Conservation (phyloP, 495 filamentous ascomycete species). For the Penicillium crystallinum region DNA sequence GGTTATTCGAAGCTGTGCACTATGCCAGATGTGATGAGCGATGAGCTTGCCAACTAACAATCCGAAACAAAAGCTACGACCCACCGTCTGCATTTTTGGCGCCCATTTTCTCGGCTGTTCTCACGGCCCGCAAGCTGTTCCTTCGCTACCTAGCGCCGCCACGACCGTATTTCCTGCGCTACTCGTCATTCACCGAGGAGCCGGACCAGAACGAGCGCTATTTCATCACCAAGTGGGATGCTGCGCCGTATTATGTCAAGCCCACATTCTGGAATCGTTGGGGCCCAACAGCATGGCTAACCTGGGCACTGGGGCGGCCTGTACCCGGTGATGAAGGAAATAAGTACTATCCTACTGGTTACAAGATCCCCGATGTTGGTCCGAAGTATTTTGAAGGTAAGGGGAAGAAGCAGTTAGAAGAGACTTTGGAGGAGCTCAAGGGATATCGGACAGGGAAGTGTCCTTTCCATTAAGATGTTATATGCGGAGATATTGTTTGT, state of each 20-base stretch:
- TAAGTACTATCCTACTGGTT: conserved; percentile 55
- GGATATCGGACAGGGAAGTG: conserved; percentile 45
- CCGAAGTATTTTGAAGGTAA: conserved; percentile 52
- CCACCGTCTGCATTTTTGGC: conserved; percentile 34
- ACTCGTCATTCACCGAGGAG: conserved; percentile 34
- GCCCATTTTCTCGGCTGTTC: conserved; percentile 34
- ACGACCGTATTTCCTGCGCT: conserved; percentile 42
- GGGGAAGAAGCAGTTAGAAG: conserved; percentile 37
- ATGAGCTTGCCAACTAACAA: background rate
- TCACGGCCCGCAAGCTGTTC: conserved; percentile 46
- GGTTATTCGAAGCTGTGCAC: no score
- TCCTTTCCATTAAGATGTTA: conserved; percentile 42
- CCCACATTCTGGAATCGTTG: conserved; percentile 58
- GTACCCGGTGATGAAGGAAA: conserved; percentile 56
- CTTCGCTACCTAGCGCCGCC: conserved; percentile 55
- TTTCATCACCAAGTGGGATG: conserved; percentile 45
- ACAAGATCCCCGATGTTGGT: conserved; percentile 52
- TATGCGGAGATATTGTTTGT: background rate
- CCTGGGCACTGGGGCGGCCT: conserved; percentile 50
- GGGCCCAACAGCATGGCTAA: conserved; percentile 49
- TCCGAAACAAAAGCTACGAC: conserved; percentile 29
- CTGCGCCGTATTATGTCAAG: conserved; percentile 55
- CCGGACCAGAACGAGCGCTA: conserved; percentile 47
- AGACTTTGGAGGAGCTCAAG: conserved; percentile 38
- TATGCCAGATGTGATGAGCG: no score